Evolutionary conservation across 1,284 basidiomycete genomes (phyloP), one percentile per base, ranked within the genome.

Genomic region (Moesziomyces sp.): DNA sequence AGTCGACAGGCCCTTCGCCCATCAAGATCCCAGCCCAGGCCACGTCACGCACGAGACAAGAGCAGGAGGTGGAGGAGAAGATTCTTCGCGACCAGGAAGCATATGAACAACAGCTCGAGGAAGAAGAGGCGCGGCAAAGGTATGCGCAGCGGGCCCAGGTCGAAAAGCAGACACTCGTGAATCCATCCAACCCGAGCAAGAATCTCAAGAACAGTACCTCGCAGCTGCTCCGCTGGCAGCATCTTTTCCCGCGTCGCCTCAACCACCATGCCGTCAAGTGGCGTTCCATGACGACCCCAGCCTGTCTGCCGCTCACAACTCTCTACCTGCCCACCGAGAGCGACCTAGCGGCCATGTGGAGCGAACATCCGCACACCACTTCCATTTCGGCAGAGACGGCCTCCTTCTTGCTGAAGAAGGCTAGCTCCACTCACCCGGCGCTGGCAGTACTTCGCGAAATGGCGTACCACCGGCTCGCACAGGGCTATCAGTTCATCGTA

Each of bases 401-500:
- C 3, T 80, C 78, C 14, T 78, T 85, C 61, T 66, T 85, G 50
- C 69, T 84, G 14, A 83, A 84, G 49, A 74, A 75, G 56, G 57
- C 65, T 24, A 90, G 59, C 87, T 90, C 66, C 86, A 90, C 81
- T 1, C 93, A 93, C 0, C 86, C 94, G 45, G 90, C 90, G 0
- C 55, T 85, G 35, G 84, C 83, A 8, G 92, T 97, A 26, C 92
- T 98, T 91, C 89, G 91, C 33, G 94, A 93, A 52, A 96, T 98
- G 92, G 92, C 93, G 1, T 93, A 92, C 5, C 91, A 97, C 57
- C 88, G 96, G 16, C 88, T 99, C 9, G 90, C 91, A 8, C 94
- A 98, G 84, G 95, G 96, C n/a, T 99, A 97, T 85, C 96, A 99
- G 83, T 93, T 98, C 80, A 91, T 97, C 46, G 82, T 85, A 10